Evolutionary conservation across 495 filamentous ascomycete species (phyloP).

Genomic region (Xylaria acuta): DNA sequence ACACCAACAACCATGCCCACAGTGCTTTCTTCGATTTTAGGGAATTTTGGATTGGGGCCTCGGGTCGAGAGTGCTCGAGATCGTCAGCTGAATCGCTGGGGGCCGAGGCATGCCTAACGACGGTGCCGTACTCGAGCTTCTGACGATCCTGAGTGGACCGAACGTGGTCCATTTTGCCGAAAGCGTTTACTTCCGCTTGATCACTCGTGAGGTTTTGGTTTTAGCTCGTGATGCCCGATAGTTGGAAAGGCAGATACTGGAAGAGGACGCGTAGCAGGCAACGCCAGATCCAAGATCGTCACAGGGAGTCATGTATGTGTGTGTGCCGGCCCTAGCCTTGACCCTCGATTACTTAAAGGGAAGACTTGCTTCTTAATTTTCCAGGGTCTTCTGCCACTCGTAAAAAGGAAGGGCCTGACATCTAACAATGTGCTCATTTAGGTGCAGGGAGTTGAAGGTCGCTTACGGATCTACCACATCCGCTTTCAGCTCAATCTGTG

Average conservation of each 20-base stretch:
- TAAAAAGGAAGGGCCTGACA: background rate
- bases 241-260: background rate
- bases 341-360: background rate
- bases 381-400: background rate
- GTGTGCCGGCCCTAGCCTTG: background rate
- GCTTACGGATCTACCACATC: background rate
- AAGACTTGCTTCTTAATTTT: background rate
- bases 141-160: background rate
- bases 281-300: background rate
- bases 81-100: slow-evolving; percentile 10
- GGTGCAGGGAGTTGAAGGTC: background rate
- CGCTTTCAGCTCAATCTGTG: background rate
- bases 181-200: background rate
- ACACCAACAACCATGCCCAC: slow-evolving; percentile 33
- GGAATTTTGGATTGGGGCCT: background rate
- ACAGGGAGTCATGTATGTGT: background rate
- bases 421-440: background rate
- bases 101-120: background rate
- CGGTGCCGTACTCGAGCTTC: slow-evolving; percentile 12
- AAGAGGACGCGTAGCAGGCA: background rate
- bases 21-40: slow-evolving; percentile 33
- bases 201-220: background rate
- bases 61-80: background rate
- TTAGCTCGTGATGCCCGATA: background rate
- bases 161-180: background rate